phyloP scores from a whole-genome alignment of 257 asterid species.

The Solanum neorickii region DNA sequence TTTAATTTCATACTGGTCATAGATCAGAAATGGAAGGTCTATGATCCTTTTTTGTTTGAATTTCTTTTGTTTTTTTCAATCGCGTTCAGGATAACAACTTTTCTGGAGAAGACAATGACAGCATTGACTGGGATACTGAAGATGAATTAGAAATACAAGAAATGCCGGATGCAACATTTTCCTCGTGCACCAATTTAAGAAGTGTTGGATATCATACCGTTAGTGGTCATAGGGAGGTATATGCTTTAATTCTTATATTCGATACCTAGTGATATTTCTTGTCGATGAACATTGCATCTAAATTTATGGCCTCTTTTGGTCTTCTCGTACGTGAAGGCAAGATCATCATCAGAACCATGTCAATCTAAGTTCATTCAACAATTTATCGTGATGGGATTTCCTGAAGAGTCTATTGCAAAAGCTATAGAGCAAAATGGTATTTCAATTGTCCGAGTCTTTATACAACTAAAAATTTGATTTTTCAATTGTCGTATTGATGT shows the following conservation, averaged over 20 bases:
- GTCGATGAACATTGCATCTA: neutral
- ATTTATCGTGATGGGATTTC: constrained; percentile 24
- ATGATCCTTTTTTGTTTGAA: neutral
- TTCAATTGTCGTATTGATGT: neutral
- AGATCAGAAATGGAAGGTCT: neutral
- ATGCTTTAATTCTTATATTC: neutral
- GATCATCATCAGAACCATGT: constrained; percentile 12
- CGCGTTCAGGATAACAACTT: constrained; percentile 7
- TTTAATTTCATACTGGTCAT: neutral
- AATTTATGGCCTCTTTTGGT: neutral
- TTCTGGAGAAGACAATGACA: constrained; percentile 14
- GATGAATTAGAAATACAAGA: constrained; percentile 24
- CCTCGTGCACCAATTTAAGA: neutral
- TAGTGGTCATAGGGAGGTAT: constrained; percentile 1
- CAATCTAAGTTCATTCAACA: constrained; percentile 4
- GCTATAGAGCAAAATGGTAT: constrained; percentile 29
- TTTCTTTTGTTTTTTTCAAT: neutral
- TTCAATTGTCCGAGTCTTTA: neutral
- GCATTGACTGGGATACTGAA: constrained; percentile 30
- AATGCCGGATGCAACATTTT: neutral
- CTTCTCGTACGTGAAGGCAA: constrained; percentile 4
- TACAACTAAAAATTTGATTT: neutral
- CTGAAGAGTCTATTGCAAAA: constrained; percentile 21
- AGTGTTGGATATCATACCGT: neutral
- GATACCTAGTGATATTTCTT: neutral